Evolutionary conservation across 2,329 filamentous ascomycete genomes (phyloP).

Genomic region (Colletotrichum liaoningense): DNA sequence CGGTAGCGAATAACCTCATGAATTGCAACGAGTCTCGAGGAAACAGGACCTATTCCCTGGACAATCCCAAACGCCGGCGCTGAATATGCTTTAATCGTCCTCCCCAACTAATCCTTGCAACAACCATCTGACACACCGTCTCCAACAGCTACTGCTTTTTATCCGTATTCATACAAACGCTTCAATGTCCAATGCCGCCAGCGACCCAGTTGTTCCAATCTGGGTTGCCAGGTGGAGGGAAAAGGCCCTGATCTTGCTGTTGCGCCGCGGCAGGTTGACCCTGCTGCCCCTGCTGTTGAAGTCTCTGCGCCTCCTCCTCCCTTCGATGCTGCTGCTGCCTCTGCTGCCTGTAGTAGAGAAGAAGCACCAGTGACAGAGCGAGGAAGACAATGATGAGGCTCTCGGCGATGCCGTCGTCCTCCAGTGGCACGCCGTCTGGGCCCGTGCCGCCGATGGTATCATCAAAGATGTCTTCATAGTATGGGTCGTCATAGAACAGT

Average conservation of each 20-base stretch:
- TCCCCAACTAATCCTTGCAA: neutral
- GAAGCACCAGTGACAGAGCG: constrained; percentile 76
- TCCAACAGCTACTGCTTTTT: neutral
- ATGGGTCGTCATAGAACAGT: constrained; percentile 70
- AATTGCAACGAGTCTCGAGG: neutral
- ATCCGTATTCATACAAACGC: constrained; percentile 4
- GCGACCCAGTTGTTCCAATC: constrained; percentile 73
- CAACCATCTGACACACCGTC: neutral
- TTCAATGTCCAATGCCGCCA: constrained; percentile 72
- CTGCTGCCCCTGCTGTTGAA: constrained; percentile 41
- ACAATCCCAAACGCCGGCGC: constrained; percentile 16
- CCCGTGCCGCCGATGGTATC: constrained; percentile 68
- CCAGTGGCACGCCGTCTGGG: constrained; percentile 63
- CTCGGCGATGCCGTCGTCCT: constrained; percentile 85
- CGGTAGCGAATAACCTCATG: neutral
- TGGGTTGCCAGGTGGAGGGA: constrained; percentile 72
- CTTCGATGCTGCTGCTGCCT: constrained; percentile 68
- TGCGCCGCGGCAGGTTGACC: constrained; percentile 43
- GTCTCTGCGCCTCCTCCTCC: constrained; percentile 50
- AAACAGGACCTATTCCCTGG: constrained; percentile 1
- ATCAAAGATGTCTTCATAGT: constrained; percentile 66
- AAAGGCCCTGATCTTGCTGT: constrained; percentile 42
- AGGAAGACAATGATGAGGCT: constrained; percentile 85
- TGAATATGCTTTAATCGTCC: constrained; percentile 32
- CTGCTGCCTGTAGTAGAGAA: constrained; percentile 85